Percentiles rank a stretch among this genome's conserved stretches.
phyloP scores from a whole-genome alignment of 225 moss, liverwort and hornwort species.

The Antitrichia curtipendula region DNA sequence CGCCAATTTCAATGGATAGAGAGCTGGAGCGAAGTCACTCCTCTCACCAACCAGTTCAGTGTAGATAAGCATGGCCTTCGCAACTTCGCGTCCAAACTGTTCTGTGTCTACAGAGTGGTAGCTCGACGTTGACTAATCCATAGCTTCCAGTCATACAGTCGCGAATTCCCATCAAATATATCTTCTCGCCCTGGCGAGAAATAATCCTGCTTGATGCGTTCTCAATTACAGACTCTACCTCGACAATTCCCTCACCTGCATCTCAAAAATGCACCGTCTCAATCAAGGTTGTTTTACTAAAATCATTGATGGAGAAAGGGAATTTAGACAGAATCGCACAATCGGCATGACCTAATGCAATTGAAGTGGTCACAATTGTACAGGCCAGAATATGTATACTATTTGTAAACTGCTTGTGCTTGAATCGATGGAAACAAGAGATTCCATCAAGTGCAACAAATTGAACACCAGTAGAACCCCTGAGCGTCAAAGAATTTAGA shows the following conservation, averaged over 20 bases:
- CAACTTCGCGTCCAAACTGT: not conserved
- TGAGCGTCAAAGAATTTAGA: not conserved
- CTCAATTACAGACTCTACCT: not conserved
- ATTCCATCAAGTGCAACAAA: not conserved
- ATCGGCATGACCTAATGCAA: not conserved
- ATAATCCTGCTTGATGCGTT: not conserved
- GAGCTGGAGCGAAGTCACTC: not conserved
- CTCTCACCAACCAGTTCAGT: not conserved
- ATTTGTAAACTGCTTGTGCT: not conserved
- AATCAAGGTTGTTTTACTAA: not conserved
- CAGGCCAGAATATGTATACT: not conserved
- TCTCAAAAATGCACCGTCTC: not conserved
- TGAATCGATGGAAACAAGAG: not conserved
- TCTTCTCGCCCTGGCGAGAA: not conserved
- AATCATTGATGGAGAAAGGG: not conserved
- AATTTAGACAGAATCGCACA: not conserved
- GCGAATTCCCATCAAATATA: not conserved
- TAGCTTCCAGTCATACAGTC: not conserved
- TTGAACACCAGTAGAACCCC: not conserved
- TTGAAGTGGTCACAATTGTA: not conserved
- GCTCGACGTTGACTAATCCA: not conserved
- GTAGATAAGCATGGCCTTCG: not conserved
- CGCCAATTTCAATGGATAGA: not conserved
- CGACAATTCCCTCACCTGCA: not conserved
- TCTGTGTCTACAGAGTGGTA: not conserved